Percentiles rank a stretch among this genome's conserved stretches.
Evolutionary conservation across 176 grass and related monocot species (phyloP).

Genomic region (Oryza australiensis): DNA sequence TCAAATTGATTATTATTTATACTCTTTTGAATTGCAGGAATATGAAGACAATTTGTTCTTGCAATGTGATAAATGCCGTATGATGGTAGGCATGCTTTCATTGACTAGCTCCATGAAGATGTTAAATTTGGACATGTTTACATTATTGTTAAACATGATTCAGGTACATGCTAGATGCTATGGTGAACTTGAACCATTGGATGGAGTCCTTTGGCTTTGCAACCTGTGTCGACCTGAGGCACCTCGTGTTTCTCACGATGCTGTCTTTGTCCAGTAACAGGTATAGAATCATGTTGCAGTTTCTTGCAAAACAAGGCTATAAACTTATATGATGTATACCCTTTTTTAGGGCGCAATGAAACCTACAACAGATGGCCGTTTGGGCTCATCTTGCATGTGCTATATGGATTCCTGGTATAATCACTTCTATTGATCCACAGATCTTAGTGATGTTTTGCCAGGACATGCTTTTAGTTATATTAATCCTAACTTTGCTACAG

Average conservation of each 20-base stretch:
- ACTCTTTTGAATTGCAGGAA: constrained; percentile 64
- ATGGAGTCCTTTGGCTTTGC: constrained; percentile 96
- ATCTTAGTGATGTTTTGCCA: constrained; percentile 10
- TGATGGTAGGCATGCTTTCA: constrained; percentile 71
- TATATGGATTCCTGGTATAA: constrained; percentile 98
- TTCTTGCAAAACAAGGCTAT: constrained; percentile 22
- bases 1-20: constrained; percentile 33
- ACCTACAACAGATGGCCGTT: constrained; percentile 94
- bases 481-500: constrained; percentile 47
- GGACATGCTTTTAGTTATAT: constrained; percentile 37
- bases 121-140: constrained; percentile 28
- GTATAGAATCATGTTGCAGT: constrained; percentile 39
- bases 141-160: constrained; percentile 30
- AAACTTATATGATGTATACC: constrained; percentile 38
- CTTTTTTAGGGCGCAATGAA: constrained; percentile 91
- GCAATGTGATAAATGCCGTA: constrained; percentile 97
- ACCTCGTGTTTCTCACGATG: constrained; percentile 76
- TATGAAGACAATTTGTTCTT: constrained; percentile 99
- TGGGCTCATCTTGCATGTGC: constrained; percentile 97
- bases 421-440: constrained; percentile 15
- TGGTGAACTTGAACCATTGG: constrained; percentile 82
- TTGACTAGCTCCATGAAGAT: constrained; percentile 30
- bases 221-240: constrained; percentile 94
- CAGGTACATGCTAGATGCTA: constrained; percentile 99
- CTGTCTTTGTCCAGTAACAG: constrained; percentile 92